Evolutionary conservation across 1,139 yeast genomes (phyloP), one percentile per base, ranked within the genome.

Genomic region (Yamadazyma sp.): DNA sequence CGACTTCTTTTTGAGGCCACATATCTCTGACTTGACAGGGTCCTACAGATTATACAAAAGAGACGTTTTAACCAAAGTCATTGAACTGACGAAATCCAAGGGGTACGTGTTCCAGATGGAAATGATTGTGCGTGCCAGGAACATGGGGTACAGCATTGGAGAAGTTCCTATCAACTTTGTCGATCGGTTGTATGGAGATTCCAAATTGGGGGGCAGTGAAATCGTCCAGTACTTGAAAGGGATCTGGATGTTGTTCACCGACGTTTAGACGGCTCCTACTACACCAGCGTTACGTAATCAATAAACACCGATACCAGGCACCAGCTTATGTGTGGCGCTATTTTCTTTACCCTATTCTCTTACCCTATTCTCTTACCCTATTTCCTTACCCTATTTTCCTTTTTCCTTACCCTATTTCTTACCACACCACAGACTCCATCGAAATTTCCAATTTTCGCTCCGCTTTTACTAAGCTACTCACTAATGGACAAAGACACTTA

Each of bases 61-160:
- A 62, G 79, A 75, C 2, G 91, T 76, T 2, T 71, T 85, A 58
- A 74, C 78, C 49, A 77, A 79, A 59, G 79, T 85, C 50, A 85
- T 85, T 50, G 77, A 71, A 38, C 85, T 75, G 40, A 84, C 92
- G 40, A 75, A 79, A 61, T 79, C 87, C 34, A 85, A 85, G 66
- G 94, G 94, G 35, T 85, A 85, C 52, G 94, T 85, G 37, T 85
- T 85, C 77, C 94, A 85, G 65, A 85, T 85, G 94, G 94, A 85
- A 62, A 83, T 85, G 91, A 83, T 84, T 81, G 94, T 84, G 29
- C 76, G 92, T 49, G 94, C 94, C 33, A 75, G 87, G 54, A 70
- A 83, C 26, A 67, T 83, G 59, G 86, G 84, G 11, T 83, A 77
- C 63, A 71, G 79, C 23, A 83, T 85, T 52, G 92, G 86, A 22